Conservation (phyloP, 495 filamentous ascomycete genomes). For the Xylaria nigripes region DNA sequence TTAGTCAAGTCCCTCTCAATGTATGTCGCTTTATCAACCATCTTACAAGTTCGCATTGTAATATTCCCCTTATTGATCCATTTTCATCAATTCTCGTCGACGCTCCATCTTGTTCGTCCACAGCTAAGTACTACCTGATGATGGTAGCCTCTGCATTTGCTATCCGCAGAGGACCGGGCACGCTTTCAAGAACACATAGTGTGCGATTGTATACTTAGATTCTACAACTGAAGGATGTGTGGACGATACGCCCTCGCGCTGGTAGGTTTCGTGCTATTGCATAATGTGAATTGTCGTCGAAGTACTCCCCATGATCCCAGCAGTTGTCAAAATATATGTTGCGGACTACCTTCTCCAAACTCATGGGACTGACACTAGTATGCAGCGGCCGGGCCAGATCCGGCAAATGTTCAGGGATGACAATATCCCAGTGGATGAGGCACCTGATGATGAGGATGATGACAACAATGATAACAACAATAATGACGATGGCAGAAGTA, state of each 20-base stretch:
- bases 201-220: background rate
- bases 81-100: background rate
- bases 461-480: slow-evolving; percentile 39
- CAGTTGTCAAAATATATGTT: no score
- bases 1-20: background rate
- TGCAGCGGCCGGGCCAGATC: slow-evolving; percentile 56
- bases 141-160: background rate
- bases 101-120: background rate
- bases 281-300: no score
- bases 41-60: background rate
- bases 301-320: background rate
- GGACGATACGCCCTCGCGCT: slow-evolving; percentile 75
- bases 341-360: background rate
- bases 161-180: background rate
- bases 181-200: background rate
- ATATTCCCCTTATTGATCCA: background rate
- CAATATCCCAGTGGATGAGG: slow-evolving; percentile 61
- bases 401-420: slow-evolving; percentile 62
- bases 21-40: background rate
- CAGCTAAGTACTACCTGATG: background rate
- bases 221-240: slow-evolving; percentile 51
- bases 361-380: slow-evolving; percentile 9
- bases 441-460: slow-evolving; percentile 51
- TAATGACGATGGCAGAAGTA: slow-evolving; percentile 34
- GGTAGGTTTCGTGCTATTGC: slow-evolving; percentile 40